These are phyloP conservation scores for Venturia aucupariae DNA, from an alignment of 2,329 filamentous ascomycete species.

Conservation along the genomic window DNA sequence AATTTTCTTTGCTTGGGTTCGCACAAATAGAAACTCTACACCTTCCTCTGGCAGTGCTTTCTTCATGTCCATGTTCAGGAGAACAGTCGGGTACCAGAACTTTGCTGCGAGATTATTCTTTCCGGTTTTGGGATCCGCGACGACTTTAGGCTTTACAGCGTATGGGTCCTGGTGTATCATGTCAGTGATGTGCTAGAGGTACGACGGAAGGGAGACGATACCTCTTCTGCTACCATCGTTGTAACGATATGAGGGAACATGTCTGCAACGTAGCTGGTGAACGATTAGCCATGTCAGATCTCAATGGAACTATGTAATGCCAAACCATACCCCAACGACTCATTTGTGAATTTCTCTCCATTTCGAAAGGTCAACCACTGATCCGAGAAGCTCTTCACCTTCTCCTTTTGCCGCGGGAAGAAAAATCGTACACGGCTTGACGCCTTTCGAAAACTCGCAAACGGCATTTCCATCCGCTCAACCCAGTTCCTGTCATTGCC, in stretches of 20 bases:
- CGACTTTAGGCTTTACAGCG: constrained; percentile 20
- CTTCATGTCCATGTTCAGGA: constrained; percentile 70
- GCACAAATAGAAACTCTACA: constrained; percentile 61
- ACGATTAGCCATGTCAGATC: neutral
- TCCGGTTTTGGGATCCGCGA: constrained; percentile 21
- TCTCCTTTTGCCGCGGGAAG: constrained; percentile 40
- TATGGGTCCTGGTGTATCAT: constrained; percentile 22
- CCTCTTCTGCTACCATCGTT: constrained; percentile 24
- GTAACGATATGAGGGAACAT: constrained; percentile 60
- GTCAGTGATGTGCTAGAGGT: neutral
- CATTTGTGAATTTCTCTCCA: constrained; percentile 54
- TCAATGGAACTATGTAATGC: too few species aligned
- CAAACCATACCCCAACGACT: constrained; percentile 40
- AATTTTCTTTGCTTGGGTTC: constrained; percentile 57
- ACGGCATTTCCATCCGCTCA: constrained; percentile 35
- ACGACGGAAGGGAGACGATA: neutral
- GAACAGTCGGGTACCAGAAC: constrained; percentile 69
- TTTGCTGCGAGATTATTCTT: constrained; percentile 26
- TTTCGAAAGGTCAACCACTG: constrained; percentile 58
- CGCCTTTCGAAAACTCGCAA: constrained; percentile 40
- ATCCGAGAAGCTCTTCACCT: constrained; percentile 40
- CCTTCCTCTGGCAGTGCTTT: constrained; percentile 58
- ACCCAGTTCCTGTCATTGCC: constrained; percentile 42
- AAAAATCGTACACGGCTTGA: constrained; percentile 42
- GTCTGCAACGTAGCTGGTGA: constrained; percentile 49